phyloP scores from a whole-genome alignment of 2,329 filamentous ascomycete species.

The Cercospora sp. region DNA sequence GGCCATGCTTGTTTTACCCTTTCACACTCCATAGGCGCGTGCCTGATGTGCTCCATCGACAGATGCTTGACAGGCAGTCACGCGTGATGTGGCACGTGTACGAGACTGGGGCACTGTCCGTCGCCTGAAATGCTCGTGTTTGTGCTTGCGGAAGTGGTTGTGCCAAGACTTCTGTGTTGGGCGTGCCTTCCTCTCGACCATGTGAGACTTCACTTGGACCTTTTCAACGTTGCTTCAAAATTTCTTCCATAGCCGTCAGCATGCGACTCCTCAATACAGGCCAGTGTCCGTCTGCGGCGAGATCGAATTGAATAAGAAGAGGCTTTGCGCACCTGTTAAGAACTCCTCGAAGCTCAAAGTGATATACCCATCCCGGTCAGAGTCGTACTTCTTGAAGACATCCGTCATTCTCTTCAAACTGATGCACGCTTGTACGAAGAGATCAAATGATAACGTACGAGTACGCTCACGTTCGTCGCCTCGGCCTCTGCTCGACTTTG shows the following conservation, averaged over 20 bases:
- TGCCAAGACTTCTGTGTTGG: not conserved
- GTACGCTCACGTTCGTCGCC: constrained; percentile 42
- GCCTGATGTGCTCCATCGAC: not conserved
- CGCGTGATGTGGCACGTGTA: not conserved
- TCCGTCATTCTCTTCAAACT: constrained; percentile 98
- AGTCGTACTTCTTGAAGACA: constrained; percentile 98
- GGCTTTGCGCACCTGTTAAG: constrained; percentile 57
- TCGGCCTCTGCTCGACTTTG: constrained; percentile 49
- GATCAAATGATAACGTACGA: constrained; percentile 66
- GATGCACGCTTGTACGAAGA: constrained; percentile 98
- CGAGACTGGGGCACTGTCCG: not conserved
- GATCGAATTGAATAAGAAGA: constrained; percentile 57
- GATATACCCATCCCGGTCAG: constrained; percentile 87
- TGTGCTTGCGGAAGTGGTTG: not conserved
- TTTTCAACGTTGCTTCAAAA: constrained; percentile 30
- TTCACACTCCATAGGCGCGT: not conserved
- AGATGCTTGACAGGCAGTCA: not conserved
- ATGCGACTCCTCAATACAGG: constrained; percentile 45
- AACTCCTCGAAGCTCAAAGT: constrained; percentile 58
- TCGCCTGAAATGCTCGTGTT: not conserved
- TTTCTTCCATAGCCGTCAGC: constrained; percentile 30
- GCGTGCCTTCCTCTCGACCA: not conserved
- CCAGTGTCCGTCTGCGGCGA: constrained; percentile 54
- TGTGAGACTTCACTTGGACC: not conserved
- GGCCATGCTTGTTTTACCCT: not conserved